Base-by-base conservation (phyloP, 768 basidiomycete genomes). In the Pulveroboletus sp. region DNA sequence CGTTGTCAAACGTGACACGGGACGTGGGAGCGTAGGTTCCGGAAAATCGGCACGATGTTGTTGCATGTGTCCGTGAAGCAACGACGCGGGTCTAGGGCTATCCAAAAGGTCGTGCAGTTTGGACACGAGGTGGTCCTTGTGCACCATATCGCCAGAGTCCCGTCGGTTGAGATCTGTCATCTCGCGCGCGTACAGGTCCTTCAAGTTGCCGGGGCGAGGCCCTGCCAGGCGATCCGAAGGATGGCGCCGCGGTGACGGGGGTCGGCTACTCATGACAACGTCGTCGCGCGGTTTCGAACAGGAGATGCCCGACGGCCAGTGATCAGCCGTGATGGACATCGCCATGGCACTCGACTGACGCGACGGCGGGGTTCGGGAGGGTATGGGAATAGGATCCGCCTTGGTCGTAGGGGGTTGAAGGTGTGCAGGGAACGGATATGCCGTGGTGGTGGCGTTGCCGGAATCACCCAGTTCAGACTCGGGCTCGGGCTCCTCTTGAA, bases 41-140 rank as follows among this genome's bases (percentile, higher is more conserved):
- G 62, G 56, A n/a, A 64, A 34, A 13, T 62, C 66, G 36, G 58
- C 60, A 29, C 67, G 69, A 33, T 49, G 56, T 40, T 46, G 55
- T 38, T 48, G 56, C 61, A 72, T 67, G 56, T 63, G 75, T n/a
- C 13, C 51, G 34, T 77, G 68, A 5, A 79, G 51, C 6, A 53
- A 75, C 5, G 79, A 68, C 5, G 77, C 65, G 19, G 69, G 57
- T 37, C 63, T 55, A 16, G 73, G 64, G 44, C 75, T 74, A 40
- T 69, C 70, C 12, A 82, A 71, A 10, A 82, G 65, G 49, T 78
- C 76, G 25, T 76, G 67, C 8, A 83, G 61, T 49, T 75, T 72
- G 32, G 67, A 61, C 57, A 57, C 70, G 64, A 63, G 57, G 56
- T 57, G 64, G 38, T 67, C 63, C 43, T 67, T 69, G 39, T 53